phyloP scores from a whole-genome alignment of 2,329 filamentous ascomycete genomes.

The Xylaria sp. region DNA sequence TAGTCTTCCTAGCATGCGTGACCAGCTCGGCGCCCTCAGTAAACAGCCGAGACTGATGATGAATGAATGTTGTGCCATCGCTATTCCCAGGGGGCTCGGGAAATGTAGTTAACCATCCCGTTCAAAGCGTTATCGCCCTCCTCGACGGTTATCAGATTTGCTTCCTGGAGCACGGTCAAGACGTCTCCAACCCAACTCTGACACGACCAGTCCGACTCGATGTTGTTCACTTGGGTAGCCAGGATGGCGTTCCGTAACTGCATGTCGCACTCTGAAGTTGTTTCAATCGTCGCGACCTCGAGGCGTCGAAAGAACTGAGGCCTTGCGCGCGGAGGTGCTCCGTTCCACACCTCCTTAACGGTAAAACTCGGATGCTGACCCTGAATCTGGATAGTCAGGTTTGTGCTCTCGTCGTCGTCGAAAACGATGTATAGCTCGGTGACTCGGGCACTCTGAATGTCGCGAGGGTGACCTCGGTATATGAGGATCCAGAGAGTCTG shows the following conservation, averaged over 20 bases:
- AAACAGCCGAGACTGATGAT: slow-evolving; percentile 9
- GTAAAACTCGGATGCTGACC: slow-evolving; percentile 32
- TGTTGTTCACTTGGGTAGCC: slow-evolving; percentile 31
- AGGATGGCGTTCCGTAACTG: slow-evolving; percentile 31
- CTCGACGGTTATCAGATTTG: slow-evolving; percentile 33
- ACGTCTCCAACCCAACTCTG: slow-evolving; percentile 37
- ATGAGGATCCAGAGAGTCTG: slow-evolving; percentile 38
- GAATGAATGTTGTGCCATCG: background rate
- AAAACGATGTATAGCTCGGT: slow-evolving; percentile 36
- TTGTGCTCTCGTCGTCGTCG: slow-evolving; percentile 33
- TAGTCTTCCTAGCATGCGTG: slow-evolving; percentile 1
- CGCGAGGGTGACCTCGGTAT: slow-evolving; percentile 35
- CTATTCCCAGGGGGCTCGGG: slow-evolving; percentile 34
- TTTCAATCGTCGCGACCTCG: slow-evolving; percentile 31
- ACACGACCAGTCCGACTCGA: slow-evolving; percentile 32
- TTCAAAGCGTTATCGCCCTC: slow-evolving; percentile 36
- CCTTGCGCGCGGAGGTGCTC: slow-evolving; percentile 29
- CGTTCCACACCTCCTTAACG: slow-evolving; percentile 32
- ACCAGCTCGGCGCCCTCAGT: slow-evolving; percentile 8
- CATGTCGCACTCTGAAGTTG: slow-evolving; percentile 26
- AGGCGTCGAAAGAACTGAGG: slow-evolving; percentile 35
- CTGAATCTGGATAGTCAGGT: slow-evolving; percentile 36
- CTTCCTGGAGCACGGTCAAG: slow-evolving; percentile 34
- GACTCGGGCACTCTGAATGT: slow-evolving; percentile 34
- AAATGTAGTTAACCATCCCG: slow-evolving; percentile 36